These are phyloP conservation scores for Limnomonas spitsbergensis DNA, from an alignment of 139 green algal species.

Conservation along the genomic window DNA sequence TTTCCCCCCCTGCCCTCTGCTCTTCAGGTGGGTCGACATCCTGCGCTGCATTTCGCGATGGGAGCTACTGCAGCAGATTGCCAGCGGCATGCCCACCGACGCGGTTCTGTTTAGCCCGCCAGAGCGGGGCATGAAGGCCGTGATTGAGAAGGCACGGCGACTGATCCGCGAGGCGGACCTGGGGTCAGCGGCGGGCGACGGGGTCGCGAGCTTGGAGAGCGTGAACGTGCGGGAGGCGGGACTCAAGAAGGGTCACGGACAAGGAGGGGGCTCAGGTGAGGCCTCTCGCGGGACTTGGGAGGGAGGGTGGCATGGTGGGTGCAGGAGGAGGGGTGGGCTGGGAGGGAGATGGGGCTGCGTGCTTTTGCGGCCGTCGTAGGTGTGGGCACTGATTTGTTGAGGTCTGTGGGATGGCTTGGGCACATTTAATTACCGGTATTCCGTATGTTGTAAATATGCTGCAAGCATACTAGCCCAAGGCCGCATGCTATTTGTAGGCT, in stretches of 20 bases:
- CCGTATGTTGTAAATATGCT: no score
- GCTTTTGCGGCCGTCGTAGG: no score
- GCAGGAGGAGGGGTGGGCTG: no score
- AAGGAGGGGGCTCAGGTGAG: not conserved
- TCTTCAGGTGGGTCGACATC: conserved; percentile 77
- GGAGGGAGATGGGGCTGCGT: no score
- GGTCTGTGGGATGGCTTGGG: no score
- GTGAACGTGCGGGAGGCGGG: not conserved
- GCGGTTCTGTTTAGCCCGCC: conserved; percentile 72
- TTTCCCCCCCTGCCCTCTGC: not conserved
- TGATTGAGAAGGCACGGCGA: conserved; percentile 19
- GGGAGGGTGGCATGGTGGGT: no score
- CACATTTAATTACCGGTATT: no score
- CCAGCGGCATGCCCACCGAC: conserved; percentile 80
- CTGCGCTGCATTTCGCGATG: conserved; percentile 89
- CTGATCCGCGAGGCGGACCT: conserved; percentile 4
- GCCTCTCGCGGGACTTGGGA: no score
- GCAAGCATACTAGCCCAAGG: no score
- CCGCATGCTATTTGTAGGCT: no score
- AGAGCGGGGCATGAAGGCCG: conserved; percentile 16
- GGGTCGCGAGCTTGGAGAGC: not conserved
- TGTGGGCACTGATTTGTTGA: no score
- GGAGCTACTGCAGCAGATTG: conserved; percentile 87
- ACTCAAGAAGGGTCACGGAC: not conserved
- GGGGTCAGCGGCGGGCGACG: not conserved